A percentile compares a stretch with the other conserved stretches of the same genome.
Conservation (phyloP, 441 rosid genomes). For the Euphorbia corollata region DNA sequence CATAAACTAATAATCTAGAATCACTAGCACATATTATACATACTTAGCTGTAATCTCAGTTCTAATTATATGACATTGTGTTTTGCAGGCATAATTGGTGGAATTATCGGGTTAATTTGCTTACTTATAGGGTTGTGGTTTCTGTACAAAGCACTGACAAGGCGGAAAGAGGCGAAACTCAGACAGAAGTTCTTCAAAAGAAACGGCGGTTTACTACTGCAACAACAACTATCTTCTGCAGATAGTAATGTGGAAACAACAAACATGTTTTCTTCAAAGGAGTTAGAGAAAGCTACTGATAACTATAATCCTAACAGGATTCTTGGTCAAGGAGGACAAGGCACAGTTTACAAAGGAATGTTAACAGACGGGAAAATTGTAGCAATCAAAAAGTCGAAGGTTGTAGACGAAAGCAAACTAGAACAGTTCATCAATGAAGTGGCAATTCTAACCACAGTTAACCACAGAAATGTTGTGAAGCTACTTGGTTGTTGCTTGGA, state of each 20-base stretch:
- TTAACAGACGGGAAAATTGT: conserved; percentile 8
- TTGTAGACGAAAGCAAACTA: conserved; percentile 1
- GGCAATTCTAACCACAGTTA: conserved; percentile 2
- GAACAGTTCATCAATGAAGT: conserved; percentile 14
- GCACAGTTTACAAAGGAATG: conserved; percentile 14
- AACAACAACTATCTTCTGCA: conserved; percentile 8
- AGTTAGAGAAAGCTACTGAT: conserved; percentile 13
- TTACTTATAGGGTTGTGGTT: background rate
- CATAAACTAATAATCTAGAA: background rate
- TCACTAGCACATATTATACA: too few species aligned
- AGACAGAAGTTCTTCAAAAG: conserved; percentile 11
- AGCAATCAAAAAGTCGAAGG: conserved; percentile 10
- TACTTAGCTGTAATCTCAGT: too few species aligned
- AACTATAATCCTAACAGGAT: conserved; percentile 7
- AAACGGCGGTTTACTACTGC: conserved; percentile 2
- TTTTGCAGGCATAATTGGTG: background rate
- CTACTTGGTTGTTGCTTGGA: conserved; percentile 14
- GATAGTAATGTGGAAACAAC: background rate
- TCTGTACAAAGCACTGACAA: background rate
- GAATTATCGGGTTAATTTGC: conserved; percentile 1
- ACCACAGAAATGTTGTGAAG: conserved; percentile 13
- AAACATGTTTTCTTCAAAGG: conserved; percentile 9
- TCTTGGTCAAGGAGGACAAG: conserved; percentile 15
- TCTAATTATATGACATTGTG: background rate
- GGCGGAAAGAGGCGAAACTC: background rate